A percentile compares a stretch with the other conserved stretches of the same genome.
Conservation (phyloP, 352 stramenopile genomes). For the Phytophthora foliorum region DNA sequence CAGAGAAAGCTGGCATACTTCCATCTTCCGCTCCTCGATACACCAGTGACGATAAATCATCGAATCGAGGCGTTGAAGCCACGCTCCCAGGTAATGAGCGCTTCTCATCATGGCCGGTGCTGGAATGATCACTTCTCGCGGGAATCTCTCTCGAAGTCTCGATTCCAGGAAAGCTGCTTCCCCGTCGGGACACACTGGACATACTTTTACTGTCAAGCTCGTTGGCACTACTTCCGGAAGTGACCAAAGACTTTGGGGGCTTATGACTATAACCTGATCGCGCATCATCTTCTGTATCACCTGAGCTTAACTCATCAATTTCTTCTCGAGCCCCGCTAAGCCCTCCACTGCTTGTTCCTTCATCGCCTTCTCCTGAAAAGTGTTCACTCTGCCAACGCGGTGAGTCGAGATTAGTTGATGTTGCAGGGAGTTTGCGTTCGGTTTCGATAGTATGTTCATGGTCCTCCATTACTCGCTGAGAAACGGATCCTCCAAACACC, state of each 20-base stretch:
- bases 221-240: constrained; percentile 22
- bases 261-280: constrained; percentile 19
- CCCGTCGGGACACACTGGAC: constrained; percentile 12
- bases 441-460: neutral
- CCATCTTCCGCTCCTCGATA: constrained; percentile 33
- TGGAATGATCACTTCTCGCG: constrained; percentile 19
- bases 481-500: constrained; percentile 21
- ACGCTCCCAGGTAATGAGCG: constrained; percentile 24
- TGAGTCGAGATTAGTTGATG: constrained; percentile 12
- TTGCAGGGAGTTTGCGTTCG: constrained; percentile 19
- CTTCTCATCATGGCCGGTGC: constrained; percentile 20
- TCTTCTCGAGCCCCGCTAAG: constrained; percentile 9
- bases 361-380: constrained; percentile 25
- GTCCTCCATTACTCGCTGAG: constrained; percentile 20
- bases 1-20: neutral
- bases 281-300: constrained; percentile 19
- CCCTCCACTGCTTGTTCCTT: constrained; percentile 4
- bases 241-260: constrained; percentile 14
- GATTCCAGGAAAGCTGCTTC: constrained; percentile 25
- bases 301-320: constrained; percentile 9
- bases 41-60: constrained; percentile 49
- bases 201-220: constrained; percentile 24
- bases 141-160: constrained; percentile 31
- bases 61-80: constrained; percentile 18
- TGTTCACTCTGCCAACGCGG: constrained; percentile 28